These are phyloP conservation scores for Cryptococcus sp. DNA, from an alignment of 1,284 basidiomycete genomes.

Conservation along the genomic window DNA sequence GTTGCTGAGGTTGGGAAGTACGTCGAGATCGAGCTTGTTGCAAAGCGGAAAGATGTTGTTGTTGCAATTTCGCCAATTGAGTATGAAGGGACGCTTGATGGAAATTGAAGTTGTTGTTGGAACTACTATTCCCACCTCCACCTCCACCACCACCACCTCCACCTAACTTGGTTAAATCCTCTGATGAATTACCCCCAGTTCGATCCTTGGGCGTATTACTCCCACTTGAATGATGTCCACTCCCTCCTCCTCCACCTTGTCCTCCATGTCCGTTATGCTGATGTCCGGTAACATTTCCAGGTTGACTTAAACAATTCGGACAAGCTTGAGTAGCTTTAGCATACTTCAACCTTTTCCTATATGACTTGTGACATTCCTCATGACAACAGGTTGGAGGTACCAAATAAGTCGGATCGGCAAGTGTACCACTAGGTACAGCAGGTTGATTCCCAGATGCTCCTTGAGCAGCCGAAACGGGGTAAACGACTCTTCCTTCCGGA, in stretches of 20 bases:
- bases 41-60: conserved; percentile 16
- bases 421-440: conserved; percentile 46
- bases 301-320: conserved; percentile 42
- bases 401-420: conserved; percentile 49
- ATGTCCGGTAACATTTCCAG: conserved; percentile 14
- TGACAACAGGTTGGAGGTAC: conserved; percentile 51
- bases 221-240: conserved; percentile 21
- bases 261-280: conserved; percentile 17
- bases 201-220: conserved; percentile 44
- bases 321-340: conserved; percentile 48
- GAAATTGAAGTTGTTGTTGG: conserved; percentile 22
- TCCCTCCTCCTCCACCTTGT: conserved; percentile 23
- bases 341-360: conserved; percentile 50
- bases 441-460: conserved; percentile 44
- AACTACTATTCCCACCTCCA: conserved; percentile 2
- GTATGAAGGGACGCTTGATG: conserved; percentile 37
- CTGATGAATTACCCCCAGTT: conserved; percentile 20
- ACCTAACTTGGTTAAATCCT: conserved; percentile 18
- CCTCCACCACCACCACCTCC: conserved; percentile 11
- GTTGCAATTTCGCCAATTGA: conserved; percentile 20
- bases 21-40: conserved; percentile 14
- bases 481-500: conserved; percentile 40
- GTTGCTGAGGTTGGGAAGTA: conserved; percentile 15
- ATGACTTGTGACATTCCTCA: conserved; percentile 53
- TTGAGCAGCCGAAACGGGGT: conserved; percentile 45